Percentiles rank a stretch among this genome's conserved stretches.
phyloP scores from a whole-genome alignment of 768 basidiomycete genomes.

The Tylopilus vinaceipallidus region DNA sequence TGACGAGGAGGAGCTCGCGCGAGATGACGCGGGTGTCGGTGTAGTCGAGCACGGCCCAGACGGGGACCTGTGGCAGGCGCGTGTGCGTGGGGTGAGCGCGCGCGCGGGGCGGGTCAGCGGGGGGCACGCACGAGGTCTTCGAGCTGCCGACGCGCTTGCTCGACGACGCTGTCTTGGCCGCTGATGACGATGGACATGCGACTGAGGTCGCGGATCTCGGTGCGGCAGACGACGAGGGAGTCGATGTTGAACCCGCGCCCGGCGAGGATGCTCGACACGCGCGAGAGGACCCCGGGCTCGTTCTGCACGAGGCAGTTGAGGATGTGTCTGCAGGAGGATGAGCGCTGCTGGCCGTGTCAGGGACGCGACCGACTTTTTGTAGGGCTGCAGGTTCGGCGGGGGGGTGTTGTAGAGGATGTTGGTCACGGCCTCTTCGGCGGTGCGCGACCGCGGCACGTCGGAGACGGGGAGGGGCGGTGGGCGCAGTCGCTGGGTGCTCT shows the following conservation, averaged over 20 bases:
- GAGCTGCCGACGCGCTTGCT: constrained; percentile 93
- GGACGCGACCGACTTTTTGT: constrained; percentile 66
- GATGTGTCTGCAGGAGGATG: constrained; percentile 74
- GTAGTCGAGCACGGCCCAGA: constrained; percentile 99
- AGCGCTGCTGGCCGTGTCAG: background rate
- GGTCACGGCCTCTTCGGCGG: constrained; percentile 94
- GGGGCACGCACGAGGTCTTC: constrained; percentile 81
- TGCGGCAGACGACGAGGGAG: constrained; percentile 96
- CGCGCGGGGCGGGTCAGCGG: background rate
- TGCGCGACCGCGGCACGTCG: constrained; percentile 79
- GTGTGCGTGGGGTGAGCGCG: background rate
- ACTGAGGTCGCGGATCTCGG: constrained; percentile 94
- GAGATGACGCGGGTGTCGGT: constrained; percentile 89
- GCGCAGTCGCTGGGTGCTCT: constrained; percentile 61
- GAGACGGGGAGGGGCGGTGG: constrained; percentile 86
- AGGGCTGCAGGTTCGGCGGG: constrained; percentile 86
- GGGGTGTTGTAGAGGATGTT: constrained; percentile 98
- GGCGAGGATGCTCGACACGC: constrained; percentile 95
- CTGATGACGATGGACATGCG: constrained; percentile 97
- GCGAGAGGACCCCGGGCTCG: constrained; percentile 98
- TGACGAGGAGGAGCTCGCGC: constrained; percentile 92
- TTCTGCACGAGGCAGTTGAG: constrained; percentile 99
- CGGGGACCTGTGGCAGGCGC: constrained; percentile 74
- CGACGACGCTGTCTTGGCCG: constrained; percentile 96
- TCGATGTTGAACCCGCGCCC: constrained; percentile 99